These are phyloP conservation scores for Suillus decipiens DNA, from an alignment of 768 basidiomycete species.

Conservation along the genomic window DNA sequence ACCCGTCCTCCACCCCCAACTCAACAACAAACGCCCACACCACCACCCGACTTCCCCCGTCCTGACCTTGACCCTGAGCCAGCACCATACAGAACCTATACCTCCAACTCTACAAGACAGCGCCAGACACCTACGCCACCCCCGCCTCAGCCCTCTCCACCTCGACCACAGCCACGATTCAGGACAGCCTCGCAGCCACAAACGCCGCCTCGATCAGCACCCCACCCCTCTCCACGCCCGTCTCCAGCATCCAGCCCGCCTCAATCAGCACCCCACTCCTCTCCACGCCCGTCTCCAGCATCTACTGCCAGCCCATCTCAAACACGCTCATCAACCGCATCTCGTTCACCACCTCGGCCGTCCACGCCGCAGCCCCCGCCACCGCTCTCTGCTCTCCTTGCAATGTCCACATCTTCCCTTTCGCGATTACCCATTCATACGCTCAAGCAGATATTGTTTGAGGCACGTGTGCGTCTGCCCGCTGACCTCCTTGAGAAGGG, in stretches of 20 bases:
- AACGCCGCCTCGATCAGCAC: not conserved
- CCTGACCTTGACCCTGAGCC: slow-evolving; percentile 2
- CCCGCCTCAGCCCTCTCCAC: slow-evolving; percentile 1
- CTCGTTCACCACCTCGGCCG: slow-evolving; percentile 31
- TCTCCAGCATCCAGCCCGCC: slow-evolving; percentile 19
- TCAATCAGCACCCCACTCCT: not conserved
- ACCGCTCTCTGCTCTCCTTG: slow-evolving; percentile 68
- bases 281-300: slow-evolving; percentile 14
- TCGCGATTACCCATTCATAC: slow-evolving; percentile 61
- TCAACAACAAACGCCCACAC: slow-evolving; percentile 27
- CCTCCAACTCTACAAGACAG: slow-evolving; percentile 4
- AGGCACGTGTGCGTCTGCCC: slow-evolving; percentile 69
- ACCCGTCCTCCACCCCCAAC: slow-evolving; percentile 23
- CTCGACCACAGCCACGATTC: slow-evolving; percentile 17
- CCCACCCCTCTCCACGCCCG: slow-evolving; percentile 8
- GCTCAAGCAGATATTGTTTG: slow-evolving; percentile 80
- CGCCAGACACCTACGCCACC: slow-evolving; percentile 3
- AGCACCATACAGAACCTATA: not conserved
- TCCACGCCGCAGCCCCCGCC: slow-evolving; percentile 38
- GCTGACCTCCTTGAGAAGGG: slow-evolving; percentile 75
- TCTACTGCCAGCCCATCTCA: slow-evolving; percentile 19
- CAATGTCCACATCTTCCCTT: slow-evolving; percentile 59
- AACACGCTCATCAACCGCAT: slow-evolving; percentile 15
- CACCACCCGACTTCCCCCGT: slow-evolving; percentile 10
- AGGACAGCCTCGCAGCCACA: slow-evolving; percentile 20